A percentile compares a stretch with the other conserved stretches of the same genome.
Evolutionary conservation across 768 basidiomycete genomes (phyloP).

Genomic region (Kwoniella botswanensis): DNA sequence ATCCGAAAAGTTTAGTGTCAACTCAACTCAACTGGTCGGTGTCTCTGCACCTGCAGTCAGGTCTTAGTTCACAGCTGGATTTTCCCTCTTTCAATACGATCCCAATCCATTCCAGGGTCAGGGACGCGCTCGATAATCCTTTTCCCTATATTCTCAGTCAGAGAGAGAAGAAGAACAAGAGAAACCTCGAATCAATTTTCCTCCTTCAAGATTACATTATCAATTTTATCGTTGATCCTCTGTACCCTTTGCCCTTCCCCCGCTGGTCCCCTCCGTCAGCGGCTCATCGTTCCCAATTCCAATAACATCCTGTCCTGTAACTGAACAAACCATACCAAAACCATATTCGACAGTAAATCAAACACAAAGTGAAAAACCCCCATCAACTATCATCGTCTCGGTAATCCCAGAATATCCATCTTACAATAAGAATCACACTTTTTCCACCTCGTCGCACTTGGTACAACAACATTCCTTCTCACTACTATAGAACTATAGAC

Average conservation of each 20-base stretch:
- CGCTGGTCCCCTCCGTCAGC: conserved; percentile 4
- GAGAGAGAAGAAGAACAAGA: background rate
- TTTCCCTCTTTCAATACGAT: no score
- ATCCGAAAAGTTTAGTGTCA: conserved; percentile 8
- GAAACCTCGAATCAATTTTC: background rate
- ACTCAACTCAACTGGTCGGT: background rate
- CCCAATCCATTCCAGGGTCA: conserved; percentile 3
- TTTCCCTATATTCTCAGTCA: background rate
- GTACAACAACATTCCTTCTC: background rate
- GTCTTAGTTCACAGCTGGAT: no score
- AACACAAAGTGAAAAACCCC: no score
- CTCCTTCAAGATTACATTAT: background rate
- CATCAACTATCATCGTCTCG: no score
- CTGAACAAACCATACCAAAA: background rate
- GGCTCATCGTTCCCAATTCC: conserved; percentile 3
- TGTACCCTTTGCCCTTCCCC: background rate
- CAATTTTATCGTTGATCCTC: background rate
- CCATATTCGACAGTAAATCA: background rate
- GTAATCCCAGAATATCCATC: no score
- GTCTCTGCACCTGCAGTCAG: background rate
- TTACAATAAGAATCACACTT: no score
- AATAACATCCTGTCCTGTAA: background rate
- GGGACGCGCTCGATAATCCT: conserved; percentile 6
- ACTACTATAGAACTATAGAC: background rate
- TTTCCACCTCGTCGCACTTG: background rate